Evolutionary conservation across 2,329 filamentous ascomycete genomes (phyloP), one percentile per base, ranked within the genome.

Genomic region (Fusarium falciforme): DNA sequence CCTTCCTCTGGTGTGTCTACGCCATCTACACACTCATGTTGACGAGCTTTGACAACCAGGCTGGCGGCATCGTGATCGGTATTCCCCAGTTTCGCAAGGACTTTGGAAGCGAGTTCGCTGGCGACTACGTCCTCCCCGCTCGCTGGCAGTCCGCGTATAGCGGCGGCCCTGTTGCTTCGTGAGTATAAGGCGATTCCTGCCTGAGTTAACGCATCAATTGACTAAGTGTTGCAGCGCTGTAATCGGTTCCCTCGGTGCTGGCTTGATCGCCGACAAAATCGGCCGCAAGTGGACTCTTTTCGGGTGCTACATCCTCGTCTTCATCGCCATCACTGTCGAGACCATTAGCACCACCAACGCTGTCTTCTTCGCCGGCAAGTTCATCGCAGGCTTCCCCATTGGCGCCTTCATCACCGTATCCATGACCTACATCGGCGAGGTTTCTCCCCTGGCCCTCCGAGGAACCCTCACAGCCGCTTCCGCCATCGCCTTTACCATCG

Each of bases 71-170:
- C 27, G 68, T 72, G 35, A 44, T 73, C 4, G 64, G 72, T 44
- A 74, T 74, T 16, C 72, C 72, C 12, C 47, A 69, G 70, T 74
- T 74, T 63, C 72, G 72, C 52, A 72, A 74, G 52, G 70, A 74
- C 54, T 74, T 74, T 68, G 72, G 72, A 31, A 55, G 22, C 9
- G 31, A 66, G 35, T 74, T 60, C 27, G 67, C 6, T 1, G 72
- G 49, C 25, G 42, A 70, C 57, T 74, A 74, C 49, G 72, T 74
- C 7, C 62, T 74, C 1, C 70, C 70, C 12, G 72, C 72, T 5
- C 66, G 42, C 16, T 74, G 72, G 72, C 72, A 74, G 62, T 72
- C 72, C 16, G 72, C 72, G 9, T 74, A 72, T n/a, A 72, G 67
- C 27, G 72, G 70, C n/a, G 72, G 36, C 17, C 72, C 72, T 14